Percentiles rank a stretch among this genome's conserved stretches.
These are phyloP conservation scores for Parmales sp. DNA, from an alignment of 108 stramenopile species.

Conservation along the genomic window DNA sequence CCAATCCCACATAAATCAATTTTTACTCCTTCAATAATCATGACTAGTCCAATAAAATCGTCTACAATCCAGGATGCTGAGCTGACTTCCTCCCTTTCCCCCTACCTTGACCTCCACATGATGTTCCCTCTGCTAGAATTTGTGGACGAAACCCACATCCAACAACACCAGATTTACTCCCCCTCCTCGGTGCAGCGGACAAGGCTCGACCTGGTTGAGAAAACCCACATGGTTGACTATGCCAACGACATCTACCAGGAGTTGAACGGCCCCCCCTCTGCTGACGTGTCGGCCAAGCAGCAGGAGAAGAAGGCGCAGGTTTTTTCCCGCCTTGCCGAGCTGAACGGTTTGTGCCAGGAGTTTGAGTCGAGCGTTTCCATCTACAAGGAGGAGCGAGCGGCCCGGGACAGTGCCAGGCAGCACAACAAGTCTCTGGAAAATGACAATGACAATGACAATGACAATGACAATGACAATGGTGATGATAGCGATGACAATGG, in stretches of 20 bases:
- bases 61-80: too few species aligned
- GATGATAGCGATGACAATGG: constrained; percentile 64
- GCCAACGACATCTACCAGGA: constrained; percentile 72
- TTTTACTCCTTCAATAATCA: too few species aligned
- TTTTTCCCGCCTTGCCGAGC: constrained; percentile 45
- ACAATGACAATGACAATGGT: constrained; percentile 35
- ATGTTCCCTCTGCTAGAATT: constrained; percentile 88
- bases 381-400: constrained; percentile 50
- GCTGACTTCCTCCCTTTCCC: constrained; percentile 68
- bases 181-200: constrained; percentile 63
- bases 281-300: constrained; percentile 36
- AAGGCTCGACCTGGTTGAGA: constrained; percentile 57
- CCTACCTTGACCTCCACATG: constrained; percentile 88
- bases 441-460: constrained; percentile 66
- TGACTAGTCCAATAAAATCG: too few species aligned
- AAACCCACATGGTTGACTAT: constrained; percentile 86
- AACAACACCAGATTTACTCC: constrained; percentile 28
- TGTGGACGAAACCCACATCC: constrained; percentile 51
- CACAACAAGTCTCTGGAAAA: constrained; percentile 40
- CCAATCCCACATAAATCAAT: too few species aligned
- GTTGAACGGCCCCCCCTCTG: constrained; percentile 36
- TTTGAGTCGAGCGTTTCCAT: constrained; percentile 56
- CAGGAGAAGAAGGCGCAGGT: constrained; percentile 63
- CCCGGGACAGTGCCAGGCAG: neutral
- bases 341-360: constrained; percentile 66